Evolutionary conservation across 345 rosid genomes (phyloP).

Genomic region (Bruguiera parviflora): DNA sequence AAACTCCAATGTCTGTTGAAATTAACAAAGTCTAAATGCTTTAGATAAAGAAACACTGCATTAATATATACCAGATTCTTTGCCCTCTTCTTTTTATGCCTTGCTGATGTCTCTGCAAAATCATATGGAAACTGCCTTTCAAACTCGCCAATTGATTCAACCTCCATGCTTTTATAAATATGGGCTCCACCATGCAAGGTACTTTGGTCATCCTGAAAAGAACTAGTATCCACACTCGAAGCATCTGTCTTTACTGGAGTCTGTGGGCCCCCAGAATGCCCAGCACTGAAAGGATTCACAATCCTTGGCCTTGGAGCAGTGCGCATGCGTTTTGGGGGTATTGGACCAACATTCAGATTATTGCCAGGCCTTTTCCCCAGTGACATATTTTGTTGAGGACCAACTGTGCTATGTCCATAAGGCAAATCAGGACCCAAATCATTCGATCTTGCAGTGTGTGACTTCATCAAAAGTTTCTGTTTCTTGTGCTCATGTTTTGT

Average conservation of each 20-base stretch:
- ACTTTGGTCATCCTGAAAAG: conserved; percentile 93
- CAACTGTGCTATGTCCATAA: conserved; percentile 41
- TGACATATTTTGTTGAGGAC: conserved; percentile 45
- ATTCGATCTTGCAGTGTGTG: conserved; percentile 51
- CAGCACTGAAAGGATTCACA: conserved; percentile 57
- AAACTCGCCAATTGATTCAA: conserved; percentile 68
- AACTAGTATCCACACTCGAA: conserved; percentile 95
- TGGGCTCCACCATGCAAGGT: conserved; percentile 69
- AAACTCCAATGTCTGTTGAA: conserved; percentile 6
- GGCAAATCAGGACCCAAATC: conserved; percentile 60
- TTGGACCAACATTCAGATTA: conserved; percentile 57
- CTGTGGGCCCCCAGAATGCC: conserved; percentile 47
- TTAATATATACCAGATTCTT: conserved; percentile 47
- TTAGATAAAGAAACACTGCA: too few species aligned
- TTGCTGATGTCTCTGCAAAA: conserved; percentile 69
- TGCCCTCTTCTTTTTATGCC: conserved; percentile 80
- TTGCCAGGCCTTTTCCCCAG: conserved; percentile 65
- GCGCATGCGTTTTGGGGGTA: conserved; percentile 89
- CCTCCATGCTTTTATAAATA: conserved; percentile 72
- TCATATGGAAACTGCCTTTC: conserved; percentile 73
- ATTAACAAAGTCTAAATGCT: conserved; percentile 22
- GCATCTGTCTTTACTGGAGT: conserved; percentile 69
- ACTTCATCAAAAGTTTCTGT: conserved; percentile 49
- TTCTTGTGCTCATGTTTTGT: conserved; percentile 59
- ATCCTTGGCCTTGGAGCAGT: conserved; percentile 83